Base-by-base conservation (phyloP, 768 basidiomycete species). In the Termitomyces sp. region DNA sequence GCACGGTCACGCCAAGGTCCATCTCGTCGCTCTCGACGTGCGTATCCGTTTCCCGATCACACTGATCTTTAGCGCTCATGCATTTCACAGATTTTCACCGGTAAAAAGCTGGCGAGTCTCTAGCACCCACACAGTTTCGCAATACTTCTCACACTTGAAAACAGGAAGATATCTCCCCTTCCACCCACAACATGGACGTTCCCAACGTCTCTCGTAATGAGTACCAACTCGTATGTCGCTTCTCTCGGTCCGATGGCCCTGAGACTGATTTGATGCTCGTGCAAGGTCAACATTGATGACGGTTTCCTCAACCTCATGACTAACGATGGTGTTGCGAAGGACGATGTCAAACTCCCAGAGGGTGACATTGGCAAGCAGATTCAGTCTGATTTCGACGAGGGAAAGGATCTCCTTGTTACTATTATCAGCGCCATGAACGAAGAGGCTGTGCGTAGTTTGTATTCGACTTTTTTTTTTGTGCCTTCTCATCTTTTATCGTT, bases 151-250 rank as follows among this genome's bases (percentile, higher is more conserved):
- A 55, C 58, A 14, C 34, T 14, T 32, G 42, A 20, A 39, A 37
- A 75, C 71, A 92, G 90, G 92, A 94, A 84, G 92, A 92, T 82
- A 91, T 94, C 74, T 92, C 72, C 66, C 93, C 93, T 67, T 96
- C 94, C 70, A 99, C 96, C 72, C 97, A 99, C 85, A 99, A 99
- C 82, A 94, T 99, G 92, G 95, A 98, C 65, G 96, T 97, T 68
- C 96, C 96, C 73, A 91, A 97, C 77, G 94, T 99, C 71, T 60
- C 29, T 49, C 91, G 96, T 72, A 81, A 77, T 59, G 97, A 99
- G 85, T 98, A 87, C 82, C 82, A 88, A 68, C 87, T 99, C 69
- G 90, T 93, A 71, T 68, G 80, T 69, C 27, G n/a, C 46, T 24
- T 24, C 2, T 46, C 5, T 47, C 24, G 59, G 54, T 44, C 56